Conservation (phyloP, 192 early-diverging fungal species). For the Coemansia sp. region DNA sequence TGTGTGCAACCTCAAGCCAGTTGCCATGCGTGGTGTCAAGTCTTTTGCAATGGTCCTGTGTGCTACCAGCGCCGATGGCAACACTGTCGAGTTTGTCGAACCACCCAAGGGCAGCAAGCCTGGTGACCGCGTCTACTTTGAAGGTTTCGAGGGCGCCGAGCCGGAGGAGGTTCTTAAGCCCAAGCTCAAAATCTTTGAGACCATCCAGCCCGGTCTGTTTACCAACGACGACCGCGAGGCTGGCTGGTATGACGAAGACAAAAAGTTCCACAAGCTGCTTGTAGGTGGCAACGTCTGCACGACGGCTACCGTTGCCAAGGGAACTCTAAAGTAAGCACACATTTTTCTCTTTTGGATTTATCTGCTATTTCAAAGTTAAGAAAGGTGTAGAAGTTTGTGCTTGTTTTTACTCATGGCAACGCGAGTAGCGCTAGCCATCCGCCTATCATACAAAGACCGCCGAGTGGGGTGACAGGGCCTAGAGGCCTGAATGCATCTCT, state of each 20-base stretch:
- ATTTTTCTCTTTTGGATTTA: background rate
- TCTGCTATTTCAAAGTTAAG: background rate
- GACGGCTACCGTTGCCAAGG: conserved; percentile 62
- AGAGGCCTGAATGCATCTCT: conserved; percentile 25
- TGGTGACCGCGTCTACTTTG: conserved; percentile 90
- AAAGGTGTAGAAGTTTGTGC: background rate
- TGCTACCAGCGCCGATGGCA: conserved; percentile 79
- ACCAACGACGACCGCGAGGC: conserved; percentile 68
- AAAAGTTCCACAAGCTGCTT: conserved; percentile 52
- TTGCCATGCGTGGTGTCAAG: conserved; percentile 90
- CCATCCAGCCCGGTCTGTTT: conserved; percentile 85
- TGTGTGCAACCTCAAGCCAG: conserved; percentile 95
- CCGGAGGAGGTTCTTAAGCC: conserved; percentile 93
- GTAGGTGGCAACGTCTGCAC: conserved; percentile 54
- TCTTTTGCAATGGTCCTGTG: conserved; percentile 95
- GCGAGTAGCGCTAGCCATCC: conserved; percentile 45
- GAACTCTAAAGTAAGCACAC: conserved; percentile 63
- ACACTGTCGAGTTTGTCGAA: conserved; percentile 86
- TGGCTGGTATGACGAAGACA: conserved; percentile 57
- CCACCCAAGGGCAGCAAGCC: conserved; percentile 83
- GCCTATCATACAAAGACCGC: conserved; percentile 41
- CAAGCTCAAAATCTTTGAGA: conserved; percentile 98
- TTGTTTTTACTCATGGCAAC: conserved; percentile 1
- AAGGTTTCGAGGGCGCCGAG: conserved; percentile 75
- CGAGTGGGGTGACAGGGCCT: conserved; percentile 44